phyloP scores from a whole-genome alignment of 352 stramenopile species.

The Globisporangium camurandrum region DNA sequence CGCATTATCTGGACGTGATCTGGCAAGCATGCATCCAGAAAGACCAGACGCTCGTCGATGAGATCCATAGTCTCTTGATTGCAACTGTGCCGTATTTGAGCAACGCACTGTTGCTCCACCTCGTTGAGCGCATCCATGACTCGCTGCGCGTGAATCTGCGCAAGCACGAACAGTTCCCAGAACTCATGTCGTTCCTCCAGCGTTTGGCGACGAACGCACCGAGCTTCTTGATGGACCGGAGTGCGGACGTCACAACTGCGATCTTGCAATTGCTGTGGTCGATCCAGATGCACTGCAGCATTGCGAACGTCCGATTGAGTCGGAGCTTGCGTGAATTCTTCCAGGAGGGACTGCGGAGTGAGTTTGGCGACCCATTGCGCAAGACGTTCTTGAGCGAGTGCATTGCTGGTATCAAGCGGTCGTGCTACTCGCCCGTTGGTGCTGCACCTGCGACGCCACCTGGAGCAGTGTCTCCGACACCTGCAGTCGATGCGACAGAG shows the following conservation, averaged over 20 bases:
- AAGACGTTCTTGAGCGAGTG: constrained; percentile 69
- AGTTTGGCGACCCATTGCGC: constrained; percentile 56
- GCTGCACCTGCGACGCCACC: background rate
- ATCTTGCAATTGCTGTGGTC: constrained; percentile 78
- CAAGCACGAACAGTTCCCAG: constrained; percentile 52
- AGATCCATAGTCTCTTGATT: constrained; percentile 80
- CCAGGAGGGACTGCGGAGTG: constrained; percentile 67
- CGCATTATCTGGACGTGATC: constrained; percentile 60
- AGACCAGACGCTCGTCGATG: constrained; percentile 72
- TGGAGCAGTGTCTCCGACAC: constrained; percentile 4
- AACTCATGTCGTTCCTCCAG: constrained; percentile 78
- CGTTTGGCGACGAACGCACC: constrained; percentile 55
- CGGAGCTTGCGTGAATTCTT: constrained; percentile 73
- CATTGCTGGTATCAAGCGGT: constrained; percentile 71
- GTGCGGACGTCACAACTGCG: constrained; percentile 44
- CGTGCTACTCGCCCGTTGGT: constrained; percentile 28
- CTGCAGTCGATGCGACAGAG: constrained; percentile 10
- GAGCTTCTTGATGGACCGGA: constrained; percentile 66
- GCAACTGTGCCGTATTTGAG: constrained; percentile 67
- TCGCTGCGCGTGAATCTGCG: constrained; percentile 40
- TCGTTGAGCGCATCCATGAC: constrained; percentile 60
- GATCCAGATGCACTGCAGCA: constrained; percentile 70
- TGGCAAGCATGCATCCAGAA: constrained; percentile 80
- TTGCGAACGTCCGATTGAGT: constrained; percentile 48
- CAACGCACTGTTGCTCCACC: constrained; percentile 58